Conservation (phyloP, 495 filamentous ascomycete species). For the Paragyromitra xinjiangensis region DNA sequence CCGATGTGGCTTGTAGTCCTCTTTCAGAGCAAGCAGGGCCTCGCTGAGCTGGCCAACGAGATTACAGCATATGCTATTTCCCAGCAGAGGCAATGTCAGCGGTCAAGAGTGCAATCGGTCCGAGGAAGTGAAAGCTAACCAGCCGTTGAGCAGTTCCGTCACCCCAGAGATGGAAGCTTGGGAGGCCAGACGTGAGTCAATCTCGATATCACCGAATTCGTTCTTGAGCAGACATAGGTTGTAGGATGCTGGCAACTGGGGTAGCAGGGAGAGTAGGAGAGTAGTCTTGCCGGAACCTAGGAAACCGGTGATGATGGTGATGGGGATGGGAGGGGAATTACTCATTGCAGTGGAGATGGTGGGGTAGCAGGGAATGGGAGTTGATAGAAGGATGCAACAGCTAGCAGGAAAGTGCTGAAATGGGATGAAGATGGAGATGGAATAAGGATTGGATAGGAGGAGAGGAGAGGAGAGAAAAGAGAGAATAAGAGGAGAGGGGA, state of each 20-base stretch:
- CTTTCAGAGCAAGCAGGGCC: slow-evolving; percentile 75
- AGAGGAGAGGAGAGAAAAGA: background rate
- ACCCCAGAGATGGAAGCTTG: slow-evolving; percentile 85
- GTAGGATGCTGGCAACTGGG: slow-evolving; percentile 67
- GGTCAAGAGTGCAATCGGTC: slow-evolving; percentile 5
- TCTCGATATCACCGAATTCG: slow-evolving; percentile 92
- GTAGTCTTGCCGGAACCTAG: slow-evolving; percentile 95
- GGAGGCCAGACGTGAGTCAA: slow-evolving; percentile 89
- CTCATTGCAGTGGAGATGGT: slow-evolving; percentile 29
- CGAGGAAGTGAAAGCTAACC: slow-evolving; percentile 57
- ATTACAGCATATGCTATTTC: slow-evolving; percentile 84
- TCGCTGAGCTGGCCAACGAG: slow-evolving; percentile 87
- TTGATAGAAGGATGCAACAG: background rate
- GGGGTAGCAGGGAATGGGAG: background rate
- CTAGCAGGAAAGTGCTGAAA: background rate
- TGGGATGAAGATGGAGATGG: background rate
- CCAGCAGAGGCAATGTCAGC: background rate
- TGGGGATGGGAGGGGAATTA: slow-evolving; percentile 74
- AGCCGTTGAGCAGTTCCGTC: slow-evolving; percentile 90
- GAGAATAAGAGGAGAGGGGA: background rate
- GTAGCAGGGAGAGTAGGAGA: slow-evolving; percentile 69
- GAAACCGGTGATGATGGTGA: slow-evolving; percentile 96
- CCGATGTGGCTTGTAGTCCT: slow-evolving; percentile 71
- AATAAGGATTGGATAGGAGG: background rate
- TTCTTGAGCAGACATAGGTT: slow-evolving; percentile 95